Evolutionary conservation across 768 basidiomycete genomes (phyloP).

Genomic region (Russula emetica): DNA sequence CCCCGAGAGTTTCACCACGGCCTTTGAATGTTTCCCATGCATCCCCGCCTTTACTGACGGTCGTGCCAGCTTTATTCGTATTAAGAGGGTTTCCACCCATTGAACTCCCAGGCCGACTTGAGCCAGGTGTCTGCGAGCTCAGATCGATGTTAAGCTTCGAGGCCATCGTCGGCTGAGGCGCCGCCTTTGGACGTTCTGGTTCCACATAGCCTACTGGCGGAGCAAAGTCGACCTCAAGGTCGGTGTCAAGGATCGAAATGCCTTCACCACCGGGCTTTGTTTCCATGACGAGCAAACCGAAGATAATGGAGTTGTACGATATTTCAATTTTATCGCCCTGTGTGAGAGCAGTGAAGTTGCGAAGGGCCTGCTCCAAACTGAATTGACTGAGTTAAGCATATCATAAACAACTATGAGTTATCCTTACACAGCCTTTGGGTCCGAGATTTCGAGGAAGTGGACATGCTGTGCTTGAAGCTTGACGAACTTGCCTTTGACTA

Average conservation of each 20-base stretch:
- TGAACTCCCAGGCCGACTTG: slow-evolving; percentile 74
- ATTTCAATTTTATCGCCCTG: slow-evolving; percentile 98
- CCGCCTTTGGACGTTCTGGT: slow-evolving; percentile 80
- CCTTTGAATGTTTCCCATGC: slow-evolving; percentile 97
- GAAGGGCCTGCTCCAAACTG: slow-evolving; percentile 91
- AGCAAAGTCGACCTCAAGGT: slow-evolving; percentile 97
- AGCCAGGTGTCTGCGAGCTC: slow-evolving; percentile 79
- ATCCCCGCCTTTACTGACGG: slow-evolving; percentile 71
- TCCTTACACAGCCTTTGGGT: slow-evolving; percentile 94
- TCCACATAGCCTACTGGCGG: slow-evolving; percentile 92
- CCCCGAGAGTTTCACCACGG: slow-evolving; percentile 83
- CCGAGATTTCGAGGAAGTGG: slow-evolving; percentile 94
- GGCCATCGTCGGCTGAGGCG: slow-evolving; percentile 87
- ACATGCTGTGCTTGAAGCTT: slow-evolving; percentile 95
- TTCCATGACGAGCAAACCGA: slow-evolving; percentile 96
- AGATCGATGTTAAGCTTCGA: slow-evolving; percentile 94
- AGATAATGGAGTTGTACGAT: slow-evolving; percentile 91
- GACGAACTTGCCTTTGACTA: slow-evolving; percentile 91
- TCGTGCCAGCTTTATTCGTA: slow-evolving; percentile 42
- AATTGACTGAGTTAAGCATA: not conserved
- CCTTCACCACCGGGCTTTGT: slow-evolving; percentile 80
- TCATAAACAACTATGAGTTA: not conserved
- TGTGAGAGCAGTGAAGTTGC: slow-evolving; percentile 87
- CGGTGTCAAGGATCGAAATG: slow-evolving; percentile 88
- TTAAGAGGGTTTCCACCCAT: slow-evolving; percentile 64